Conservation (phyloP, 306 rosid species). For the Gastrolobium bilobum region DNA sequence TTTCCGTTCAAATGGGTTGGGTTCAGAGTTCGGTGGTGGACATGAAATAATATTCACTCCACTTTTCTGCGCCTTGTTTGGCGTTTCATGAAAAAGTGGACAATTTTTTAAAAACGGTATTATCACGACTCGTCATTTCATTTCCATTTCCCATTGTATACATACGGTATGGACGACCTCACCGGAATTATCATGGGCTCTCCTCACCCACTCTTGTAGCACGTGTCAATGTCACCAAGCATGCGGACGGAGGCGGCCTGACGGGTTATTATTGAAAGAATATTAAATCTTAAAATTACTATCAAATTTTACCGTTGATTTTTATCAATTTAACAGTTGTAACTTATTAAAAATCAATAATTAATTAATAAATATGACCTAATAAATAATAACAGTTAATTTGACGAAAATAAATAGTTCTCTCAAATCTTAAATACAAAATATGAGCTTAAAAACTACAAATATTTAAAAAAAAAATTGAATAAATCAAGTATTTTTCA, state of each 20-base stretch:
- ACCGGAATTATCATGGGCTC: conserved; percentile 29
- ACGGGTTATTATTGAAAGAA: background rate
- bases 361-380: no score
- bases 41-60: conserved; percentile 62
- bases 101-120: background rate
- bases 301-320: no score
- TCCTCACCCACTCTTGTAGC: background rate
- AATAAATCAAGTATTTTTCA: no score
- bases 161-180: conserved; percentile 44
- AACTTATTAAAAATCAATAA: no score
- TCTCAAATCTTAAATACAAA: no score
- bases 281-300: no score
- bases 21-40: conserved; percentile 56
- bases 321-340: no score
- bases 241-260: background rate
- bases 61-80: conserved; percentile 50
- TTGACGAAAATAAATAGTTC: no score
- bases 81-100: conserved; percentile 44
- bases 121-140: conserved; percentile 6
- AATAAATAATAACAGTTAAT: no score
- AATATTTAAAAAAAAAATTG: no score
- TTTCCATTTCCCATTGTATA: background rate
- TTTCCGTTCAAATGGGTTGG: conserved; percentile 1
- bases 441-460: no score
- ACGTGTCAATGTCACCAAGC: conserved; percentile 27